Percentiles rank a stretch among this genome's conserved stretches.
Conservation (phyloP, 2,329 filamentous ascomycete genomes). For the Pseudogymnoascus sp. region DNA sequence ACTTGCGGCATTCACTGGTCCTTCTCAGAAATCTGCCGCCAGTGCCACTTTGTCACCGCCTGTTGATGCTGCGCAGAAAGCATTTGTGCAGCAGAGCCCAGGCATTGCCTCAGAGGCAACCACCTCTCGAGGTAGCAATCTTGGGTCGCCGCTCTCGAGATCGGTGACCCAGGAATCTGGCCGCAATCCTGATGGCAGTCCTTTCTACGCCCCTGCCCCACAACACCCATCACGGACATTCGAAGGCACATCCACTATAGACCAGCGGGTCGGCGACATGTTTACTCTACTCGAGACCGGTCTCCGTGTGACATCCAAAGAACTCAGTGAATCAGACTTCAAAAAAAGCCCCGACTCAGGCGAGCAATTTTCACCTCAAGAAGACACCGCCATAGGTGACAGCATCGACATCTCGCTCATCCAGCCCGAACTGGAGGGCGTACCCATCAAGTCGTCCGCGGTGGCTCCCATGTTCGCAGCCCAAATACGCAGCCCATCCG, state of each 20-base stretch:
- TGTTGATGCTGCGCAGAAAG: neutral
- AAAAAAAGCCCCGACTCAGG: slow-evolving; percentile 7
- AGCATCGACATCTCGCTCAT: slow-evolving; percentile 50
- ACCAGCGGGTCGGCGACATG: slow-evolving; percentile 24
- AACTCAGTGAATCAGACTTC: slow-evolving; percentile 26
- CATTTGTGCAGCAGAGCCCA: neutral
- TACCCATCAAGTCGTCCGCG: slow-evolving; percentile 46
- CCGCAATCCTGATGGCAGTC: slow-evolving; percentile 25
- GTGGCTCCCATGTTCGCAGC: slow-evolving; percentile 31
- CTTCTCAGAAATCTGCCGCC: neutral
- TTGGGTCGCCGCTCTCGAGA: neutral
- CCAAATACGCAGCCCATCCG: slow-evolving; percentile 22
- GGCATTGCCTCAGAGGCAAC: neutral
- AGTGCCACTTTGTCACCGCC: neutral
- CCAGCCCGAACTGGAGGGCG: slow-evolving; percentile 50
- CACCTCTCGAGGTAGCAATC: neutral
- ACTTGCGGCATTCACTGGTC: slow-evolving; percentile 11
- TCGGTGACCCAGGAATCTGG: slow-evolving; percentile 27
- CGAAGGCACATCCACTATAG: slow-evolving; percentile 13
- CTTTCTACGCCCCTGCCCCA: slow-evolving; percentile 28
- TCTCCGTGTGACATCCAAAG: slow-evolving; percentile 25
- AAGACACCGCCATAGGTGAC: slow-evolving; percentile 19
- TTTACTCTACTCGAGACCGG: slow-evolving; percentile 20
- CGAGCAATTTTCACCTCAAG: slow-evolving; percentile 14
- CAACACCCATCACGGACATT: slow-evolving; percentile 26